Percentiles rank a stretch among this genome's conserved stretches.
phyloP scores from a whole-genome alignment of 208 protist species.

The Leishmania gerbilli region DNA sequence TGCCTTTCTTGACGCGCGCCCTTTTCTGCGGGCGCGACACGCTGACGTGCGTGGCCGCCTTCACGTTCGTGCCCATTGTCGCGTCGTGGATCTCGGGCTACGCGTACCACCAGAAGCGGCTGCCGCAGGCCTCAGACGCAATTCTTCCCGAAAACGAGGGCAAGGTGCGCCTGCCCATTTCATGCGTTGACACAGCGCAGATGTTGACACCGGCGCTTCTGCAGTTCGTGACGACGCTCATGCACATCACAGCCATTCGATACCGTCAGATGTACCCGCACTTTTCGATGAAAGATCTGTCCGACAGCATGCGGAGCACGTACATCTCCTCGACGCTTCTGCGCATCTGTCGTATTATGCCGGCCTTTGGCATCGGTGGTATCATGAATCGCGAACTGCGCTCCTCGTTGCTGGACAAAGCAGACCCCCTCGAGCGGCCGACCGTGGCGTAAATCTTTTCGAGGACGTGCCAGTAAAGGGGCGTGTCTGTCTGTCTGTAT shows the following conservation, averaged over 20 bases:
- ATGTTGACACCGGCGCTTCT: constrained; percentile 73
- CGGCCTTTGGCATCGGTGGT: constrained; percentile 81
- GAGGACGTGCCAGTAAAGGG: not conserved
- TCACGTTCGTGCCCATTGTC: constrained; percentile 81
- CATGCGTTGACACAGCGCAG: constrained; percentile 68
- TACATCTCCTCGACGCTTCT: constrained; percentile 76
- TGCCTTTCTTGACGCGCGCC: constrained; percentile 77
- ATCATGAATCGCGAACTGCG: constrained; percentile 86
- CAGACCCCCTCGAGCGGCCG: constrained; percentile 35
- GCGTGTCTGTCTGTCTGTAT: not conserved
- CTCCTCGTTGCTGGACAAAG: constrained; percentile 66
- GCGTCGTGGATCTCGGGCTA: constrained; percentile 61
- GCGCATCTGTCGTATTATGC: constrained; percentile 84
- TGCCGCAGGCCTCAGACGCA: constrained; percentile 34
- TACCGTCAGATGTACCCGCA: constrained; percentile 88
- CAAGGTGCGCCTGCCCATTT: constrained; percentile 60
- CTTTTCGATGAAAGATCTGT: constrained; percentile 62
- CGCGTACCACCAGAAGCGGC: constrained; percentile 60
- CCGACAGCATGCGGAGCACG: constrained; percentile 59
- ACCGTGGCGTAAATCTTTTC: constrained; percentile 5
- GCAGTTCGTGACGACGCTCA: constrained; percentile 80
- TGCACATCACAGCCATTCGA: constrained; percentile 88
- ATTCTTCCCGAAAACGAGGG: constrained; percentile 57
- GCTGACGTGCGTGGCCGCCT: constrained; percentile 79
- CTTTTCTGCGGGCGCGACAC: constrained; percentile 82